phyloP scores from a whole-genome alignment of 176 grass and related monocot species.

The Paspalum notatum region DNA sequence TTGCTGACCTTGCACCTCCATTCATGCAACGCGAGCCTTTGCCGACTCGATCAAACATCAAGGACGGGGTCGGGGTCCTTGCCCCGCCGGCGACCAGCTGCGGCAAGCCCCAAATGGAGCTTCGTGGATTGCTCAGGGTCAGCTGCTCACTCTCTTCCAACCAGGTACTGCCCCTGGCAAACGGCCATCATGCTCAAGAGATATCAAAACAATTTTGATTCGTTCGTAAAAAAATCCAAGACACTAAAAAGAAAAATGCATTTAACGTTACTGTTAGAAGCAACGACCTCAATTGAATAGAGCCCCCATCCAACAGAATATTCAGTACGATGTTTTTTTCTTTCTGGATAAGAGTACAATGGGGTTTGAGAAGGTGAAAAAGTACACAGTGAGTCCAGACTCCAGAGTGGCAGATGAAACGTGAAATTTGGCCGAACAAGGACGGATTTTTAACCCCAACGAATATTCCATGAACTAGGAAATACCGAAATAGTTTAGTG shows the following conservation, averaged over 20 bases:
- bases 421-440: not conserved
- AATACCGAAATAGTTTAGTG: not conserved
- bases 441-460: not conserved
- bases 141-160: not conserved
- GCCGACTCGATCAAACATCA: not conserved
- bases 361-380: not conserved
- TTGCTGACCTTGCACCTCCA: not conserved
- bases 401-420: not conserved
- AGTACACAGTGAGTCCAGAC: not conserved
- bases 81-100: constrained; percentile 10
- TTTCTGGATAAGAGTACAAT: not conserved
- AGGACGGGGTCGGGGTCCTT: not conserved
- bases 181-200: too few relatives aligned
- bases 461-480: not conserved
- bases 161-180: not conserved
- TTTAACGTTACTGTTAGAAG: not conserved
- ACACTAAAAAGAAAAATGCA: not conserved
- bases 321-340: not conserved
- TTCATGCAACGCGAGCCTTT: not conserved
- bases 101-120: not conserved
- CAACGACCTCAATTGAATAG: not conserved
- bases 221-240: not conserved
- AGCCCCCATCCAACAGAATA: not conserved
- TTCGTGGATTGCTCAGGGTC: not conserved
- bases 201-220: not conserved